Evolutionary conservation across 2,329 filamentous ascomycete genomes (phyloP).

Genomic region (Alternaria sp.): DNA sequence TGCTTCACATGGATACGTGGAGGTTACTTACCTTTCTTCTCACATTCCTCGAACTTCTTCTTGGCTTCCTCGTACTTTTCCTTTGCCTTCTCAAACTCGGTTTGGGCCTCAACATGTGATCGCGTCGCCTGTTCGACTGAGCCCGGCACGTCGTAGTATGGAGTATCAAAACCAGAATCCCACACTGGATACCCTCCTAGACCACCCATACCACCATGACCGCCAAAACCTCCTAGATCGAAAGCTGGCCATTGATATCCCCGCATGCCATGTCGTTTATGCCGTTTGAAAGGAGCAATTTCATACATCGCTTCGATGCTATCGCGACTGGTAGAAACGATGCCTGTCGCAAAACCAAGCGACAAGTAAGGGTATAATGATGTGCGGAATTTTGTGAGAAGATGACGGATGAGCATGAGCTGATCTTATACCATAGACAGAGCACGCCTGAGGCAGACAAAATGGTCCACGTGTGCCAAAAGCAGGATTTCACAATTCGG

Average conservation of each 20-base stretch:
- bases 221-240: not conserved
- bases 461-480: not conserved
- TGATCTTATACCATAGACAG: not conserved
- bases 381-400: not conserved
- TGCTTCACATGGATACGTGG: not conserved
- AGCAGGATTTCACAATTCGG: not conserved
- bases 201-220: not conserved
- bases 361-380: not conserved
- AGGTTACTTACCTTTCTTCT: conserved; percentile 15
- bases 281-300: not conserved
- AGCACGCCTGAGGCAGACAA: not conserved
- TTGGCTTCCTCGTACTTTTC: conserved; percentile 23
- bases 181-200: not conserved
- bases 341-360: not conserved
- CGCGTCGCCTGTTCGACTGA: conserved; percentile 25
- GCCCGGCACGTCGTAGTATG: not conserved
- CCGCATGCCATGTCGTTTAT: not conserved
- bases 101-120: conserved; percentile 18
- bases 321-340: too few species aligned
- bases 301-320: conserved; percentile 5
- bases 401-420: not conserved
- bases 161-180: not conserved
- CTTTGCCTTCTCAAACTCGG: conserved; percentile 16
- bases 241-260: not conserved
- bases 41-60: conserved; percentile 24